Base-by-base conservation (phyloP, 352 stramenopile species). In the Globisporangium okanoganense region DNA sequence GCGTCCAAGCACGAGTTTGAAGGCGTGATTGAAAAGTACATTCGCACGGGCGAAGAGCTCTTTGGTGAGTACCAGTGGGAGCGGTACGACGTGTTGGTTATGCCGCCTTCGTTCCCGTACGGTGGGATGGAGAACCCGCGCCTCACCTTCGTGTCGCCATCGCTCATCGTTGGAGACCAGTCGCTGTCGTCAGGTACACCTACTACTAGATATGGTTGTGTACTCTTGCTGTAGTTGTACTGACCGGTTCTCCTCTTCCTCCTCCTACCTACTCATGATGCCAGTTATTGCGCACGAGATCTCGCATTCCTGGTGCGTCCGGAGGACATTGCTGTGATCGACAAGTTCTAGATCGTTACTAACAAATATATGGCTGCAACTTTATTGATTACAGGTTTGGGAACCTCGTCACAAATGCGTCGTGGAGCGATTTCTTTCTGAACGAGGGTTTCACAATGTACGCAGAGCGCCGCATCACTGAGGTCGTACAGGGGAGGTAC, bases 91-190 rank as follows among this genome's bases (percentile, higher is more conserved):
- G 60, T 96, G 53, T 57, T 96, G 43, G 76, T 91, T 36, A 90
- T 96, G 84, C 87, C 87, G 10, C 85, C 85, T 7, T 94, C 79
- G n/a, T 97, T 97, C 60, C 86, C 88, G 0, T 99, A 99, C 71
- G 97, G 97, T 36, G 97, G 97, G n/a, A 99, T 99, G 97, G 97
- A 99, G 72, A 98, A 98, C 73, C 92, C 92, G 9, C 81, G 88
- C 31, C 76, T 97, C 38, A 97, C 91, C 10, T 97, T 91, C 52
- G 70, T 91, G 53, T 93, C 86, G 25, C 86, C 83, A 36, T 87
- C 75, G 20, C 79, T 87, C 18, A 73, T 95, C 61, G 76, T 77
- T n/a, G 84, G 86, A 1, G 85, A 95, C 29, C 79, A 88, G 44
- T 95, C 85, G 3, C 72, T 93, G 5, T 82, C 79, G 52, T 89